These are phyloP conservation scores for Balamuthia mandrillaris DNA, from an alignment of 208 protist species.

Conservation along the genomic window DNA sequence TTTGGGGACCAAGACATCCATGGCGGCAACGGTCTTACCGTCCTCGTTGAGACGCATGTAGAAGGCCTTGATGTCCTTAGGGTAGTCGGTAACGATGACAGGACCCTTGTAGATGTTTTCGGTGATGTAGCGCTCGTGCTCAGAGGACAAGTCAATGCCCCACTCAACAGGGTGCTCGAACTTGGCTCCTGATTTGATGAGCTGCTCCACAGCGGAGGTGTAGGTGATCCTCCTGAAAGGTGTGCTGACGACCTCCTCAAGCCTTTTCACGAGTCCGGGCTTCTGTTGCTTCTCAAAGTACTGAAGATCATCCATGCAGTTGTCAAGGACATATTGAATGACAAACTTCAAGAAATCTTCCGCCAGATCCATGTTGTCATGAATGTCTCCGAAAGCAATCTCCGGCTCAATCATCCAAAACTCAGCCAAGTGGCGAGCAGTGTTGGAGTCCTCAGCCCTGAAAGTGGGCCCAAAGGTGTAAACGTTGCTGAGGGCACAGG, in stretches of 20 bases:
- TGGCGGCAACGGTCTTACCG: constrained; percentile 60
- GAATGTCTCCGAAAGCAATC: constrained; percentile 70
- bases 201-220: constrained; percentile 69
- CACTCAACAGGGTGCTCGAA: constrained; percentile 59
- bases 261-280: constrained; percentile 35
- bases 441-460: constrained; percentile 73
- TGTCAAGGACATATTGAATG: constrained; percentile 18
- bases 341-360: constrained; percentile 48
- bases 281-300: constrained; percentile 39
- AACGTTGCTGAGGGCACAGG: constrained; percentile 61
- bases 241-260: constrained; percentile 42
- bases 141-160: constrained; percentile 68
- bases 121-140: constrained; percentile 71
- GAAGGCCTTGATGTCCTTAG: constrained; percentile 72
- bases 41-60: constrained; percentile 75
- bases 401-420: constrained; percentile 85
- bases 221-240: constrained; percentile 66
- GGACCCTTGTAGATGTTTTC: constrained; percentile 45
- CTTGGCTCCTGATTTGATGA: constrained; percentile 41
- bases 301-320: constrained; percentile 41
- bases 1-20: constrained; percentile 72
- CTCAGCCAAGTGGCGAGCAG: constrained; percentile 74
- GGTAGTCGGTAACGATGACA: constrained; percentile 74
- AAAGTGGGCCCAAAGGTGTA: constrained; percentile 83
- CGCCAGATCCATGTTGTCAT: constrained; percentile 59